Base-by-base conservation (phyloP, 805 yeast genomes). In the Spencermartinsiella europaea region DNA sequence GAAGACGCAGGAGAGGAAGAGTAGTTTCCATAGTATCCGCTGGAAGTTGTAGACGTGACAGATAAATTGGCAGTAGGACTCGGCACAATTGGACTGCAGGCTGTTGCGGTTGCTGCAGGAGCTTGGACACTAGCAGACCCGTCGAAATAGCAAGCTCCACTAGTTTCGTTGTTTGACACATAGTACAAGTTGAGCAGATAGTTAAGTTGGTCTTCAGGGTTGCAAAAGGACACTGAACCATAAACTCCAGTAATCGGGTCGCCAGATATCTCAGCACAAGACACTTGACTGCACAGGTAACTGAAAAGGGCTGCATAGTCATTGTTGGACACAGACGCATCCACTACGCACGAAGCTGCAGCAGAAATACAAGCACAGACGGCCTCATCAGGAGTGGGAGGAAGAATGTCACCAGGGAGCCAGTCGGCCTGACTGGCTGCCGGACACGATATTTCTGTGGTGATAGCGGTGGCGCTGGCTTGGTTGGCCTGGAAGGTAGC, bases 181-280 rank as follows among this genome's bases (percentile, higher is more conserved):
- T 80, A 80, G 72, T 85, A 85, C 52, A 66, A 65, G 72, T 85
- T 81, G 65, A 86, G 67, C 47, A 84, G 65, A 67, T 65, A 85
- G 46, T 83, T 77, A 57, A 86, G 74, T 69, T 83, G 79, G 45
- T 81, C 84, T 69, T 79, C 76, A 53, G 83, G 73, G 37, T 78
- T 72, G 67, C 95, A 87, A 76, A 71, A 83, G 2, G 89, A 81
- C 65, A 68, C 76, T 14, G 77, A 74, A 56, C 95, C 95, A 62
- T 85, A 86, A 3, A 56, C 59, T 48, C 95, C 95, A 28, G 66
- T 60, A 34, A 75, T 67, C 53, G 84, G 90, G 67, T 85, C 75
- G 42, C 73, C 73, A 44, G 65, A 61, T 54, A 85, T 83, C 22
- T 74, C 88, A 22, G 70, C 63, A 68, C 95, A 86, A 59, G 74